These are phyloP conservation scores for Apodospora peruviana DNA, from an alignment of 495 filamentous ascomycete genomes.

Conservation along the genomic window DNA sequence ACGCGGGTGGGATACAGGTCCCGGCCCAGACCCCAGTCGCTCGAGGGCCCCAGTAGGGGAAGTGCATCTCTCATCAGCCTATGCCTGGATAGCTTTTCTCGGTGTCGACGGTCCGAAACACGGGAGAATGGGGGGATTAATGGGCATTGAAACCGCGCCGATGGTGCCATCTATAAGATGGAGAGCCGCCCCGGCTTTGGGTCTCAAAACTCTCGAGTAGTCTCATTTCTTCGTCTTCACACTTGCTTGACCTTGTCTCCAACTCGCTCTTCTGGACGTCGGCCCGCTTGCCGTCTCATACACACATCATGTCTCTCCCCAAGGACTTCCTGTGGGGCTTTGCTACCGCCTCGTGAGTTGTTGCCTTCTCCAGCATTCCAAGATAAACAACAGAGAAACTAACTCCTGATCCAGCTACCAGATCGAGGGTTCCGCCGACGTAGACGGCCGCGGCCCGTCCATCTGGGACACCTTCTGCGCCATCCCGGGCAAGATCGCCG, in stretches of 20 bases:
- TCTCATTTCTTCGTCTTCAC: background rate
- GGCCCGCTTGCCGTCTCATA: background rate
- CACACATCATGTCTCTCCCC: conserved; percentile 50
- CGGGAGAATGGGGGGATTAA: conserved; percentile 38
- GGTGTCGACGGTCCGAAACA: conserved; percentile 44
- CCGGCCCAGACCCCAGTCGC: background rate
- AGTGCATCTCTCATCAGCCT: conserved; percentile 15
- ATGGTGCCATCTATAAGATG: conserved; percentile 22
- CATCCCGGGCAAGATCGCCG: conserved; percentile 69
- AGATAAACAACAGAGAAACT: background rate
- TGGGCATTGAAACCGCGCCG: conserved; percentile 19
- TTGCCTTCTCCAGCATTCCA: background rate
- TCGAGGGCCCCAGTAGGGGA: background rate
- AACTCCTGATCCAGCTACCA: conserved; percentile 51
- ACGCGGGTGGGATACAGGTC: background rate
- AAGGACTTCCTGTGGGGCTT: conserved; percentile 79
- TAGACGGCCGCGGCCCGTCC: conserved; percentile 65
- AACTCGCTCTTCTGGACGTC: background rate
- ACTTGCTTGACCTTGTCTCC: background rate
- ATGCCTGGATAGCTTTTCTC: conserved; percentile 38
- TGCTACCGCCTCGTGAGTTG: conserved; percentile 65
- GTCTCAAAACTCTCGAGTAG: background rate
- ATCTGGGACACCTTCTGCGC: conserved; percentile 77
- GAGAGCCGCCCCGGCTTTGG: background rate
- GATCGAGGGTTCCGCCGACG: conserved; percentile 63